Conservation (phyloP, 495 filamentous ascomycete genomes). For the Hypomontagnella monticulosa region DNA sequence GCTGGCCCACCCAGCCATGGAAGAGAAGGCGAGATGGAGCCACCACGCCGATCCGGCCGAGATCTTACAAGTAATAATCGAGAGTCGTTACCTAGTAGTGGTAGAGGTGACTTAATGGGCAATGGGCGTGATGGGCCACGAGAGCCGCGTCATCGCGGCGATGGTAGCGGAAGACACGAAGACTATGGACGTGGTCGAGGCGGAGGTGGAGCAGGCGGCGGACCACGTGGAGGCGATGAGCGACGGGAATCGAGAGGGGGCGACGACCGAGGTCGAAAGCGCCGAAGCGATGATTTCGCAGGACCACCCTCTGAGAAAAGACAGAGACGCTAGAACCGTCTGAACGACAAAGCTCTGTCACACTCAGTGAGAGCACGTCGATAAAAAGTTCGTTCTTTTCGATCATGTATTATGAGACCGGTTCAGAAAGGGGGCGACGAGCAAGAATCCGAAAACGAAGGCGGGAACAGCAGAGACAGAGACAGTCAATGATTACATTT, state of each 20-base stretch:
- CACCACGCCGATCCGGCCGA: slow-evolving; percentile 44
- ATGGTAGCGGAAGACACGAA: slow-evolving; percentile 45
- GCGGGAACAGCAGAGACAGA: slow-evolving; percentile 20
- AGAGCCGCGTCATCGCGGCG: slow-evolving; percentile 48
- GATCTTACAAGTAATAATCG: slow-evolving; percentile 40
- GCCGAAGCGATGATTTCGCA: slow-evolving; percentile 52
- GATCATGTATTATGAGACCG: slow-evolving; percentile 44
- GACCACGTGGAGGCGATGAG: slow-evolving; percentile 41
- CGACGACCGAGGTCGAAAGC: slow-evolving; percentile 48
- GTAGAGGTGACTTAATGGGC: slow-evolving; percentile 47
- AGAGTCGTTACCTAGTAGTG: slow-evolving; percentile 39
- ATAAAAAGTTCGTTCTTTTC: slow-evolving; percentile 27
- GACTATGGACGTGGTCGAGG: slow-evolving; percentile 46
- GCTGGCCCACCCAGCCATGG: slow-evolving; percentile 38
- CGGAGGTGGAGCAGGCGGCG: slow-evolving; percentile 37
- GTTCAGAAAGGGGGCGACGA: slow-evolving; percentile 15
- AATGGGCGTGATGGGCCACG: slow-evolving; percentile 46
- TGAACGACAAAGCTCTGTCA: slow-evolving; percentile 18
- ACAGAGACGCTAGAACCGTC: slow-evolving; percentile 44
- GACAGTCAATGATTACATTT: slow-evolving; percentile 30
- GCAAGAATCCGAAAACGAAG: slow-evolving; percentile 16
- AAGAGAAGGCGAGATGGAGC: slow-evolving; percentile 48
- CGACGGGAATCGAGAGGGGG: slow-evolving; percentile 45
- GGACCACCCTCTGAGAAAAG: slow-evolving; percentile 46
- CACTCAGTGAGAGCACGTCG: slow-evolving; percentile 23